Evolutionary conservation across 768 basidiomycete species (phyloP).

Genomic region (Suillus subaureus): DNA sequence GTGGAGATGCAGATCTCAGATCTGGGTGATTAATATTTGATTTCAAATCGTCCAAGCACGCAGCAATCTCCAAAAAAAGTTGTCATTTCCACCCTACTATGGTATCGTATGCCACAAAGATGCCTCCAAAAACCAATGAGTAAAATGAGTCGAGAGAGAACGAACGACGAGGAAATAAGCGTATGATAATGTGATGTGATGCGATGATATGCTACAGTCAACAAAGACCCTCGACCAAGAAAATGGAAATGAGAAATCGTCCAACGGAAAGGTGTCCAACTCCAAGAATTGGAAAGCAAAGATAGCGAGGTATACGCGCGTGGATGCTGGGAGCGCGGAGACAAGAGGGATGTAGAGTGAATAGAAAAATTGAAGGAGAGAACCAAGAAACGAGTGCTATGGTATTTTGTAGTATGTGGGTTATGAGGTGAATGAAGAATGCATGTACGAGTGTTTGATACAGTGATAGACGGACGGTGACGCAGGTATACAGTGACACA

Average conservation of each 20-base stretch:
- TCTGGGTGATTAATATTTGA: background rate
- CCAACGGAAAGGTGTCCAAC: constrained; percentile 18
- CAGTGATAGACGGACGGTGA: constrained; percentile 25
- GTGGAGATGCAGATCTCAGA: background rate
- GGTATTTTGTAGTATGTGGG: constrained; percentile 7
- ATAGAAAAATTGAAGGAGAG: constrained; percentile 16
- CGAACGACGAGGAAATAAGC: background rate
- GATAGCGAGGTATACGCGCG: background rate
- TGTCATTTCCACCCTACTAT: constrained; percentile 19
- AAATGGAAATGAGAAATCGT: constrained; percentile 5
- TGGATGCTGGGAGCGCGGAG: background rate
- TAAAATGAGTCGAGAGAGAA: background rate
- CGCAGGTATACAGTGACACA: constrained; percentile 33
- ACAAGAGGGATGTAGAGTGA: background rate
- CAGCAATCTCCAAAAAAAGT: background rate
- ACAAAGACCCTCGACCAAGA: background rate
- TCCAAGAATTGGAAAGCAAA: constrained; percentile 19
- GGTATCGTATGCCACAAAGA: background rate
- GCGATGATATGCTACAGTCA: background rate
- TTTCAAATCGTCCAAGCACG: background rate
- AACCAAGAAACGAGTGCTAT: constrained; percentile 2
- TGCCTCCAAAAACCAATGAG: background rate
- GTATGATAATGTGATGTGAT: constrained; percentile 1
- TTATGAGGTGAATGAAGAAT: constrained; percentile 16
- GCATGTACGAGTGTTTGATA: constrained; percentile 31